These are phyloP conservation scores for Ascochyta koolunga DNA, from an alignment of 2,329 filamentous ascomycete species.

Conservation along the genomic window DNA sequence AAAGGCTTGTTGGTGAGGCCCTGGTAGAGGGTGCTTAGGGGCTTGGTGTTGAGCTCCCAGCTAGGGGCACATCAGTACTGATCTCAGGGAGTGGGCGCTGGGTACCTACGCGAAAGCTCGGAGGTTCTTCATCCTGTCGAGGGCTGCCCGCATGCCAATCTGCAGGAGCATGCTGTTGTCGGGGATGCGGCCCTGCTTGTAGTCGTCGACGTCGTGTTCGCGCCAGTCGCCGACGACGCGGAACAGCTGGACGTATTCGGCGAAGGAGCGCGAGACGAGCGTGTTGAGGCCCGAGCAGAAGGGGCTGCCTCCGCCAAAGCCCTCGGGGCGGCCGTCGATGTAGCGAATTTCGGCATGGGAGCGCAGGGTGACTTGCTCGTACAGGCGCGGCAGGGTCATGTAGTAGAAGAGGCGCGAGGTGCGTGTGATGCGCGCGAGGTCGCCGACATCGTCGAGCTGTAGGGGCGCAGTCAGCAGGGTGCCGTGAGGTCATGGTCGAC, in stretches of 20 bases:
- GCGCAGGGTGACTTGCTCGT: slow-evolving; percentile 61
- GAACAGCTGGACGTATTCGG: slow-evolving; percentile 59
- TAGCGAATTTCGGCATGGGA: slow-evolving; percentile 66
- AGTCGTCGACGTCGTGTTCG: slow-evolving; percentile 63
- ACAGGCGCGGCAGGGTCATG: slow-evolving; percentile 67
- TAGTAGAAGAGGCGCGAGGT: slow-evolving; percentile 68
- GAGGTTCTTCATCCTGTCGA: slow-evolving; percentile 64
- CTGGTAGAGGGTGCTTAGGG: slow-evolving; percentile 63
- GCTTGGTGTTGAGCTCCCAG: slow-evolving; percentile 68
- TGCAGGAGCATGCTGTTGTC: slow-evolving; percentile 70
- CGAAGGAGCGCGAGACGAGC: slow-evolving; percentile 62
- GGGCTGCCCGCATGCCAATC: slow-evolving; percentile 62
- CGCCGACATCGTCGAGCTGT: slow-evolving; percentile 63
- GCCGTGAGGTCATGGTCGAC: slow-evolving; percentile 24
- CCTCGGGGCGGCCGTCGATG: slow-evolving; percentile 62
- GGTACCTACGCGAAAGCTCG: slow-evolving; percentile 56
- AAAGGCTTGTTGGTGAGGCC: slow-evolving; percentile 58
- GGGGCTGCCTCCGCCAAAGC: slow-evolving; percentile 66
- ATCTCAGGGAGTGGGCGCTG: not conserved
- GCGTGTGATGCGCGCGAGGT: slow-evolving; percentile 64
- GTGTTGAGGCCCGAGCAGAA: slow-evolving; percentile 69
- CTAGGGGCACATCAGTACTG: slow-evolving; percentile 41
- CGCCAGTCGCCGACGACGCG: slow-evolving; percentile 62
- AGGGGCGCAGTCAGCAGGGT: slow-evolving; percentile 12
- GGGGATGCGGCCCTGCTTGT: slow-evolving; percentile 64